Evolutionary conservation across 2,329 filamentous ascomycete species (phyloP), one percentile per base, ranked within the genome.

Genomic region (Calonectria hawksworthii): DNA sequence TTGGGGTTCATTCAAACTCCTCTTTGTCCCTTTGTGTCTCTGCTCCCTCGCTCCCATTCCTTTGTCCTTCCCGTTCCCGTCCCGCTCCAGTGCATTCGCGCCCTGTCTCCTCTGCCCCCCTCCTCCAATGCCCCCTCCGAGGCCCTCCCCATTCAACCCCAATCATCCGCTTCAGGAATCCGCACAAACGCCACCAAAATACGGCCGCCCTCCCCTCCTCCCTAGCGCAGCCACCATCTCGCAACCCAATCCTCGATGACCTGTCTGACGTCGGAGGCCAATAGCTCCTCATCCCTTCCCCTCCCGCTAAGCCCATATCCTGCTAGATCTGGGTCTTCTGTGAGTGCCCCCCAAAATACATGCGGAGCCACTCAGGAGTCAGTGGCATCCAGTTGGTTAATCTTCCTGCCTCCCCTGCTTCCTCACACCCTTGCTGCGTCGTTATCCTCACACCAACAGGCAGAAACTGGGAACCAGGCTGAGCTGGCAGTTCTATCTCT

Each of bases 211-310:
- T 67, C 67, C 61, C 59, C 56, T 32, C 30, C 34, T 66, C 61
- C 41, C 59, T 74, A 74, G 72, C 72, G 72, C 68, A 70, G 67
- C 61, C 67, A 74, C 72, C 66, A 63, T 70, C 67, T 70, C 59
- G 23, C 30, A 61, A 41, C 54, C 47, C 50, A 74, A 44, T 44
- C 69, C 51, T 16, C 23, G 21, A 9, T 26, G 41, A 34, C 51
- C 34, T 67, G 26, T 47, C 71, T 54, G 50, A 63, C 66, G 71
- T 70, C 34, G 66, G 23, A 68, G 47, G 47, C 50, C 66, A 64
- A 34, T 64, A 21, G 38, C 23, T 44, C 54, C 18, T n/a, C 13
- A 21, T 50, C 44, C 30, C 44, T 28, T 23, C 52, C 66, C 68
- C 61, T 70, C 36, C 66, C 54, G 26, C 32, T 38, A 28, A 23